phyloP scores from a whole-genome alignment of 1,139 yeast species.

The Kodamaea sp. region DNA sequence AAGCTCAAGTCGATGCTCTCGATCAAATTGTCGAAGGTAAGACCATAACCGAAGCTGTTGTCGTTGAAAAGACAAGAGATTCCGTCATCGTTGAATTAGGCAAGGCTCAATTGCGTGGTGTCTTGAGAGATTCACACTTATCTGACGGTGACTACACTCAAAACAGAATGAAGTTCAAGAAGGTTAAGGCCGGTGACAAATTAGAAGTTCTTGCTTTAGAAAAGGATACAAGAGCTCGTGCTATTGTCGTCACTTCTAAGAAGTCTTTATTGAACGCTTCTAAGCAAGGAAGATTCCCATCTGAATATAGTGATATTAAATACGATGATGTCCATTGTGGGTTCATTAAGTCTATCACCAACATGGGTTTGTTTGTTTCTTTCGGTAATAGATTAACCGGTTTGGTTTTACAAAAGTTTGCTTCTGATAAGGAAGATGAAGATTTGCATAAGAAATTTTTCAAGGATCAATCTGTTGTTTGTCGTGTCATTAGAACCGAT shows the following conservation, averaged over 20 bases:
- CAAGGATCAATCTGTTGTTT: constrained; percentile 64
- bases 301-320: constrained; percentile 54
- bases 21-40: constrained; percentile 55
- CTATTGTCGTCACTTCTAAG: constrained; percentile 63
- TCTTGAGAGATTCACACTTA: constrained; percentile 69
- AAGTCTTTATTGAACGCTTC: constrained; percentile 67
- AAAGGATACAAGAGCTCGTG: constrained; percentile 57
- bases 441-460: constrained; percentile 57
- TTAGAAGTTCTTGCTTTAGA: constrained; percentile 65
- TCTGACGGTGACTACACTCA: constrained; percentile 74
- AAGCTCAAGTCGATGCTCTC: constrained; percentile 47
- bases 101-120: constrained; percentile 61
- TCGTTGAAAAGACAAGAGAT: constrained; percentile 73
- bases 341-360: constrained; percentile 72
- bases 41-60: constrained; percentile 58
- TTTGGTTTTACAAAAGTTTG: constrained; percentile 73
- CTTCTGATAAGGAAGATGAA: constrained; percentile 52
- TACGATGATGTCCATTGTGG: constrained; percentile 54
- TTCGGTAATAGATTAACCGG: constrained; percentile 84
- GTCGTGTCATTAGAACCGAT: constrained; percentile 61
- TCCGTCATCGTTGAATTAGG: constrained; percentile 62
- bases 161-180: constrained; percentile 59
- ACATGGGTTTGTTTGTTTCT: constrained; percentile 75
- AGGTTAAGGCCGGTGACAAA: constrained; percentile 55
- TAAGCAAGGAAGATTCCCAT: constrained; percentile 51